Base-by-base conservation (phyloP, 768 basidiomycete species). In the Phaeolepiota aurea region DNA sequence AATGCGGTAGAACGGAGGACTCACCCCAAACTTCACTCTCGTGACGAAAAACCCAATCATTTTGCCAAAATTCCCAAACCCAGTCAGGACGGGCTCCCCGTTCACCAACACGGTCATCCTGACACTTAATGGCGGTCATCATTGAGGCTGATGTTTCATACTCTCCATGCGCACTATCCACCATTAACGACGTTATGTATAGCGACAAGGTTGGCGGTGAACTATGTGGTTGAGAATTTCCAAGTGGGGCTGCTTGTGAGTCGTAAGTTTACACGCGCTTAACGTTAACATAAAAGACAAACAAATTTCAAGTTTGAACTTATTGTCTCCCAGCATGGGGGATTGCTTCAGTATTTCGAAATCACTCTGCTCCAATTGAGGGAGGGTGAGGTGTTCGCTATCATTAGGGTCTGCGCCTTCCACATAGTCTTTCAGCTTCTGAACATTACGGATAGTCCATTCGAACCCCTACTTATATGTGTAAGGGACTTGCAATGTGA, bases 11-110 rank as follows among this genome's bases (percentile, higher is more conserved):
- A 32, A 13, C 1, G 2, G 16, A n/a, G 19, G 1, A 46, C 73
- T 51, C 52, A 83, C 82, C 77, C 81, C 79, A 86, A 31, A 83
- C 81, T 63, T 87, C 82, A 40, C 72, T 74, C 40, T 80, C 81
- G 38, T 69, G 71, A 32, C 82, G 64, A 61, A 86, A 88, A 1
- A 74, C 68, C 74, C 76, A 86, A 44, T 82, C 79, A 44, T 66
- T 72, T 44, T 82, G 75, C 77, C 81, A 82, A 41, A 62, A 62
- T 42, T 84, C 78, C 82, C 83, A 87, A 18, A 79, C 64, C 81
- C 82, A 87, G 31, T 82, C 74, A 20, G 79, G 64, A 12, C 81
- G 74, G 1, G 77, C 74, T 3, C 78, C 75, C 9, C 79, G 69
- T 49, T 78, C 72, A 4, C 82, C 83, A 9, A 62, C 58, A 36